Conservation (phyloP, 225 moss, liverwort and hornwort genomes). For the Marchantia polymorpha region DNA sequence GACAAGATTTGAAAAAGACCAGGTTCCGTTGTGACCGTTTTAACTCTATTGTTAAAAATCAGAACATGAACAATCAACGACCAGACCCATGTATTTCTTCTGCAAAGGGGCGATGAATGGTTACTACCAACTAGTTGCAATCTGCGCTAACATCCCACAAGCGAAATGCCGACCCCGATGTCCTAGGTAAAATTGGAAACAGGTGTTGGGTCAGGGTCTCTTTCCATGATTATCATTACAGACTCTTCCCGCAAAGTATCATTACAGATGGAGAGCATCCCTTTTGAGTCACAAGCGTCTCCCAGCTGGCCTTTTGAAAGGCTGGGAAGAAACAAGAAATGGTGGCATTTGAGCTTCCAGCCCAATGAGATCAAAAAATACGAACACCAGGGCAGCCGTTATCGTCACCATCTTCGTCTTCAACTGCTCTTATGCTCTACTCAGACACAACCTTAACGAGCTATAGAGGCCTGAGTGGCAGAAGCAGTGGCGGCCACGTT, state of each 20-base stretch:
- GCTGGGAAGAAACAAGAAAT: conserved; percentile 1
- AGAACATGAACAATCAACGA: conserved; percentile 1
- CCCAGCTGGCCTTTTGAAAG: background rate
- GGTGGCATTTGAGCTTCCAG: background rate
- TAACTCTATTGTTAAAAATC: conserved; percentile 12
- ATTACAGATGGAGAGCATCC: conserved; percentile 13
- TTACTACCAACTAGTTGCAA: conserved; percentile 11
- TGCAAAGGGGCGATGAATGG: conserved; percentile 10
- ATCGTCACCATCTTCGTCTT: background rate
- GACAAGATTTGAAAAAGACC: background rate
- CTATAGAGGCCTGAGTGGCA: conserved; percentile 52
- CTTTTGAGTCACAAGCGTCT: background rate
- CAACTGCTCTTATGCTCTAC: conserved; percentile 13
- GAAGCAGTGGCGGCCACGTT: conserved; percentile 72
- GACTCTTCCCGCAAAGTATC: conserved; percentile 16
- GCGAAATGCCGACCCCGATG: conserved; percentile 12
- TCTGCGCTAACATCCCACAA: conserved; percentile 15
- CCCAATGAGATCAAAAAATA: conserved; percentile 16
- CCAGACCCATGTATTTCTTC: conserved; percentile 17
- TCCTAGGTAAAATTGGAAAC: background rate
- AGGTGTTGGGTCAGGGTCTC: conserved; percentile 11
- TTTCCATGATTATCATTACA: conserved; percentile 16
- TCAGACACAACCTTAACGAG: conserved; percentile 39
- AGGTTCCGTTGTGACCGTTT: background rate
- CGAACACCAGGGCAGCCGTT: conserved; percentile 7